These are phyloP conservation scores for Moesziomyces sp. DNA, from an alignment of 1,284 basidiomycete genomes.

Conservation along the genomic window DNA sequence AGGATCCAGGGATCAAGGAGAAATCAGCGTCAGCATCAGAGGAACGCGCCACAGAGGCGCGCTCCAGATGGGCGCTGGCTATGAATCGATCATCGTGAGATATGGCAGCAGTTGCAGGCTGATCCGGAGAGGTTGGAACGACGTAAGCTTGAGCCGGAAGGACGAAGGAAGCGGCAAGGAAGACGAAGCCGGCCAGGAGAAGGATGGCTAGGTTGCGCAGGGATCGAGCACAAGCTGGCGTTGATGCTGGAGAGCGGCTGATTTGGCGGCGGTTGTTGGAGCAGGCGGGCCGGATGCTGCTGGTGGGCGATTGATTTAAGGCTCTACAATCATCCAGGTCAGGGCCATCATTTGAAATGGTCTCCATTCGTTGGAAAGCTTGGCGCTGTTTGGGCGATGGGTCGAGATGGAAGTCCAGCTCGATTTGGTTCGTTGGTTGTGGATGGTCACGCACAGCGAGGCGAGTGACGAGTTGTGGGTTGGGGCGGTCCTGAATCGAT, in stretches of 20 bases:
- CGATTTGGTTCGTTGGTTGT: background rate
- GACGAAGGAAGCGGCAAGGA: slow-evolving; percentile 14
- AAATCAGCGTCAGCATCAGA: slow-evolving; percentile 3
- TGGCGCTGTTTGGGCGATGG: background rate
- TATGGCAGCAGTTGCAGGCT: slow-evolving; percentile 15
- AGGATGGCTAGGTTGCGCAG: slow-evolving; percentile 6
- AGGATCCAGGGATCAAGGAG: background rate
- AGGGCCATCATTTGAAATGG: slow-evolving; percentile 38
- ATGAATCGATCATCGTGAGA: slow-evolving; percentile 43
- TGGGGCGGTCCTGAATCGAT: slow-evolving; percentile 7
- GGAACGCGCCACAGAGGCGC: slow-evolving; percentile 14
- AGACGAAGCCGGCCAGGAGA: slow-evolving; percentile 13
- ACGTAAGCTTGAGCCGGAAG: slow-evolving; percentile 24
- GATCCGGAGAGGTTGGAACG: slow-evolving; percentile 18
- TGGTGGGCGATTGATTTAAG: slow-evolving; percentile 28
- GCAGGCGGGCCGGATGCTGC: slow-evolving; percentile 45
- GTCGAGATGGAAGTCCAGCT: background rate
- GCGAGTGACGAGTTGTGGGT: background rate
- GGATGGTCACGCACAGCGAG: background rate
- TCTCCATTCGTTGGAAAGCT: slow-evolving; percentile 43
- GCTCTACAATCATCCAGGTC: slow-evolving; percentile 51
- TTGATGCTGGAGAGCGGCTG: background rate
- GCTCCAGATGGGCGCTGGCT: slow-evolving; percentile 7
- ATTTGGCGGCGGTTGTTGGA: slow-evolving; percentile 30
- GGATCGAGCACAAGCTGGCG: slow-evolving; percentile 1